Base-by-base conservation (phyloP, 2,329 filamentous ascomycete species). In the Proliferodiscus dingleyae region DNA sequence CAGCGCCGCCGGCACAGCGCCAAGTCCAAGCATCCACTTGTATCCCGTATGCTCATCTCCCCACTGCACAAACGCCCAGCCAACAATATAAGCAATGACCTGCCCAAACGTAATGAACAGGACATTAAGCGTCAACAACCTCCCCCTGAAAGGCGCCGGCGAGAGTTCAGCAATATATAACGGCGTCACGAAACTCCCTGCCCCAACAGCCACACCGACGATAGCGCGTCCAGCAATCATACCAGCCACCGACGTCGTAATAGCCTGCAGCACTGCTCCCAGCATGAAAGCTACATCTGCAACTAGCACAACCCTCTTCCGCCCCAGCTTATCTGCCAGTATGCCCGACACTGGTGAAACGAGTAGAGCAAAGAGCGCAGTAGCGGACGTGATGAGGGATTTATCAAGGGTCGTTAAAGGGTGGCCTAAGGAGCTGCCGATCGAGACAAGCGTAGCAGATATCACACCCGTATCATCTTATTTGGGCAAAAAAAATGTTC, bases 21-120 rank as follows among this genome's bases (percentile, higher is more conserved):
- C 91, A 0, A 96, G 66, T 0, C 90, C 90, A 0, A 96, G 89
- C 78, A 95, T 90, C 83, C 87, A 94, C 40, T 89, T 74, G 90
- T 91, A 97, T 1, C 85, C 88, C 10, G 74, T 77, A 28, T 60
- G 61, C 18, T 63, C 56, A 46, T 68, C 64, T 0, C 71, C 77
- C 47, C 71, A 71, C 45, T 77, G 73, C 5, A 80, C 75, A 37
- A 95, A 83, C 0, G 74, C 65, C 85, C 87, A 95, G 1, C 91
- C 91, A 5, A 89, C 69, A 2, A 94, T 63, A 65, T 96, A 96
- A 2, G 91, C 90, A 16, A 94, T 78, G 2, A 95, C 87, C 67
- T 96, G 90, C 0, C 91, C 91, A 9, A 87, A 72, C 0, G 90
- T 95, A 46, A 96, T 84, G 56, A 94, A 89, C 18, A 96, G 69